Evolutionary conservation across 2,329 filamentous ascomycete species (phyloP).

Genomic region (Botryosphaeria agaves): DNA sequence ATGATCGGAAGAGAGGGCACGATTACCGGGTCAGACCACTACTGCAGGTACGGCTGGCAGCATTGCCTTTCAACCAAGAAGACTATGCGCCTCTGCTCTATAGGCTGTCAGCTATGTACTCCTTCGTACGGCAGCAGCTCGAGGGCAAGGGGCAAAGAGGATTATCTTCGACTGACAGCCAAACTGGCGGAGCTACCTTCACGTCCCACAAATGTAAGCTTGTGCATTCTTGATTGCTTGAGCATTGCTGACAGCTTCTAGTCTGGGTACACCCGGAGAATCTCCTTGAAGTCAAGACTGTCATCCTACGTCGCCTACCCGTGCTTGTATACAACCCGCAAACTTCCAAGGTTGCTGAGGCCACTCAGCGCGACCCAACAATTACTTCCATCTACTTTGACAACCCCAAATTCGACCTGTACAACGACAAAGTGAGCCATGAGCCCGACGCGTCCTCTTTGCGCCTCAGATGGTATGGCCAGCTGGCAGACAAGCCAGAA

Average conservation of each 20-base stretch:
- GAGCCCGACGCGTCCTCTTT: constrained; percentile 63
- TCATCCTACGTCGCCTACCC: constrained; percentile 78
- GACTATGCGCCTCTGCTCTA: constrained; percentile 82
- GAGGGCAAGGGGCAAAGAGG: constrained; percentile 32
- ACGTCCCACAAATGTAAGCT: constrained; percentile 67
- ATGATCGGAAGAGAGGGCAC: constrained; percentile 79
- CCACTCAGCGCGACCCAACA: constrained; percentile 61
- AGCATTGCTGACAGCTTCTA: constrained; percentile 13
- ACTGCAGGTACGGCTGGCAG: constrained; percentile 76
- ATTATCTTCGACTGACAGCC: constrained; percentile 26
- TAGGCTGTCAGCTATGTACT: constrained; percentile 85
- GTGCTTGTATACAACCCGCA: constrained; percentile 87
- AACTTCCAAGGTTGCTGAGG: constrained; percentile 64
- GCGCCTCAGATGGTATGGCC: constrained; percentile 81
- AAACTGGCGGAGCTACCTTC: constrained; percentile 43
- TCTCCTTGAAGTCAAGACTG: constrained; percentile 89
- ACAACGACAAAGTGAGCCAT: constrained; percentile 67
- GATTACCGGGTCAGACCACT: constrained; percentile 80
- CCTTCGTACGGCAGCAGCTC: constrained; percentile 72
- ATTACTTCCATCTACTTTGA: constrained; percentile 97
- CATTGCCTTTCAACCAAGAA: constrained; percentile 87
- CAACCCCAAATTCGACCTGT: constrained; percentile 69
- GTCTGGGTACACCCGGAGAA: constrained; percentile 96
- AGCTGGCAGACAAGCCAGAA: constrained; percentile 59
- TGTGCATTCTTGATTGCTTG: neutral